These are phyloP conservation scores for Fusarium temperatum DNA, from an alignment of 2,329 filamentous ascomycete genomes.

Conservation along the genomic window DNA sequence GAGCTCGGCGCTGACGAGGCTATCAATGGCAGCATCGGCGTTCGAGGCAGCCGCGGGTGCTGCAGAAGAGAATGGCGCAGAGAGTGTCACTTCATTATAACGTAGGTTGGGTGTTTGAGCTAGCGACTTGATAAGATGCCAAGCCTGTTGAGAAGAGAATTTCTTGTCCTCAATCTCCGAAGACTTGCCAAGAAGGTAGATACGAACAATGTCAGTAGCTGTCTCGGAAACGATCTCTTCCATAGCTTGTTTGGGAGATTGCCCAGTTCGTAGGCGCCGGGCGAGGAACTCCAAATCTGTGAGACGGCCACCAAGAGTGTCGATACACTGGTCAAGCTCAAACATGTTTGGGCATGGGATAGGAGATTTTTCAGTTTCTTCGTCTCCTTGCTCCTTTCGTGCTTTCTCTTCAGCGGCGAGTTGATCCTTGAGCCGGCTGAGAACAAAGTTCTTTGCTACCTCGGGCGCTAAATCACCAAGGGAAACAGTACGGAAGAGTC, in stretches of 20 bases:
- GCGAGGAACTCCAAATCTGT: constrained; percentile 95
- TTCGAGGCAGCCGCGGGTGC: constrained; percentile 53
- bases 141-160: constrained; percentile 89
- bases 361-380: constrained; percentile 36
- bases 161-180: constrained; percentile 59
- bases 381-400: constrained; percentile 37
- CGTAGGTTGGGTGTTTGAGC: constrained; percentile 73
- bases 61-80: constrained; percentile 72
- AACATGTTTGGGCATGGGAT: constrained; percentile 58
- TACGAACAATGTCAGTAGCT: constrained; percentile 89
- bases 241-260: constrained; percentile 82
- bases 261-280: constrained; percentile 87
- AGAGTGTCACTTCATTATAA: constrained; percentile 87
- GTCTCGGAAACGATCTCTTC: constrained; percentile 89
- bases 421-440: constrained; percentile 75
- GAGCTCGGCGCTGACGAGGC: constrained; percentile 85
- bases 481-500: constrained; percentile 86
- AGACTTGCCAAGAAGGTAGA: constrained; percentile 79
- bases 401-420: constrained; percentile 41
- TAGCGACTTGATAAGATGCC: constrained; percentile 85
- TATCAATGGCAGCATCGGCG: constrained; percentile 80
- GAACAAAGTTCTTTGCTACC: constrained; percentile 89
- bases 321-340: constrained; percentile 84
- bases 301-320: constrained; percentile 86
- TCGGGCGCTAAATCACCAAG: constrained; percentile 87